Percentiles rank a stretch among this genome's conserved stretches.
Evolutionary conservation across 352 stramenopile species (phyloP).

Genomic region (Phytopythium mirpurense): DNA sequence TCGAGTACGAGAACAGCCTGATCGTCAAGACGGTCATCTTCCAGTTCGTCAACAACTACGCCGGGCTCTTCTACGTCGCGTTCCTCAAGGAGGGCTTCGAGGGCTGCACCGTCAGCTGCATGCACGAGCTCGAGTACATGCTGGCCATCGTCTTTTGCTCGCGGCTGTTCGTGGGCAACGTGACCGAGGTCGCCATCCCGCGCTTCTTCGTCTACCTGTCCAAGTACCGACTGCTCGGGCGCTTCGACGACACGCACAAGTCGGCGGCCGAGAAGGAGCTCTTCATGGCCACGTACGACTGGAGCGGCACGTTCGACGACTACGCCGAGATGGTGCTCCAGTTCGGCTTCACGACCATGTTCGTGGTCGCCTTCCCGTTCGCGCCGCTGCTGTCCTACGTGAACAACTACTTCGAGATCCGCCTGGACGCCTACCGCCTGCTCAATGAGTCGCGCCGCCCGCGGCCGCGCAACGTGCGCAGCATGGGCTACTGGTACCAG

Average conservation of each 20-base stretch:
- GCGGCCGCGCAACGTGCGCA: slow-evolving; percentile 70
- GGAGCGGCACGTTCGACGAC: slow-evolving; percentile 87
- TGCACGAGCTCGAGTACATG: slow-evolving; percentile 87
- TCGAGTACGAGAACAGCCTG: slow-evolving; percentile 88
- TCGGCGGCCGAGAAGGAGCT: slow-evolving; percentile 65
- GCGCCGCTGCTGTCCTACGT: slow-evolving; percentile 89
- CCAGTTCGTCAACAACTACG: slow-evolving; percentile 95
- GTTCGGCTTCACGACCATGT: slow-evolving; percentile 88
- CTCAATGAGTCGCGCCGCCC: slow-evolving; percentile 75
- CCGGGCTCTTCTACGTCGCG: slow-evolving; percentile 92
- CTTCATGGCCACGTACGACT: slow-evolving; percentile 80
- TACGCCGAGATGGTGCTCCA: slow-evolving; percentile 92
- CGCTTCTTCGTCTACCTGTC: slow-evolving; percentile 70
- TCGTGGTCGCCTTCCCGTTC: slow-evolving; percentile 92
- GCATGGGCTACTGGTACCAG: slow-evolving; percentile 92
- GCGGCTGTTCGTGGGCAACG: slow-evolving; percentile 74
- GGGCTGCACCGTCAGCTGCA: slow-evolving; percentile 69
- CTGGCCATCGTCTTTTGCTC: slow-evolving; percentile 91
- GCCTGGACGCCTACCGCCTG: slow-evolving; percentile 85
- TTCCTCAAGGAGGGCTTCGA: slow-evolving; percentile 87
- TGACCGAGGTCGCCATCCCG: slow-evolving; percentile 72
- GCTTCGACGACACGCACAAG: slow-evolving; percentile 36
- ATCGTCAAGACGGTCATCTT: slow-evolving; percentile 95
- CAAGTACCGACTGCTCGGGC: slow-evolving; percentile 57
- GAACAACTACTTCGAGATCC: slow-evolving; percentile 92